Evolutionary conservation across 2,329 filamentous ascomycete species (phyloP).

Genomic region (Didymella sp.): DNA sequence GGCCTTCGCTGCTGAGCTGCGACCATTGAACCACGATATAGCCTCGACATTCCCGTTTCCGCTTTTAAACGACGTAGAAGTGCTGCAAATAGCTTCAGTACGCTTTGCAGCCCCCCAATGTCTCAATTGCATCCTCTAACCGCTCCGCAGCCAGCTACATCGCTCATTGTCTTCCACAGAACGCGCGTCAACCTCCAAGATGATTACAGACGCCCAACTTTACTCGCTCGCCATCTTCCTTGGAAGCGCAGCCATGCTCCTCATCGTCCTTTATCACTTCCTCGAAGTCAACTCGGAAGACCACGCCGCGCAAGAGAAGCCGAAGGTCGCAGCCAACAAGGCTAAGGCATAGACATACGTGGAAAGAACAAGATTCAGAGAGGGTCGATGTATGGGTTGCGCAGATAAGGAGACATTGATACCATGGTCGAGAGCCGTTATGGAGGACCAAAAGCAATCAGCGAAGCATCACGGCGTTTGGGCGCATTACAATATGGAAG

Average conservation of each 20-base stretch:
- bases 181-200: conserved; percentile 59
- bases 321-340: conserved; percentile 38
- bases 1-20: conserved; percentile 28
- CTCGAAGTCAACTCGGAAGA: conserved; percentile 89
- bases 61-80: background rate
- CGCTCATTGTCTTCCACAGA: conserved; percentile 26
- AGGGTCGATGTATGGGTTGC: background rate
- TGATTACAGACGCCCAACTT: conserved; percentile 94
- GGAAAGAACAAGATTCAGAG: background rate
- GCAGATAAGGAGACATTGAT: conserved; percentile 14
- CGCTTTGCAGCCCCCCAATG: background rate
- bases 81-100: conserved; percentile 1
- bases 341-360: conserved; percentile 28
- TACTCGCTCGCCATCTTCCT: conserved; percentile 94
- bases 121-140: conserved; percentile 22
- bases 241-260: conserved; percentile 84
- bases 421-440: conserved; percentile 12
- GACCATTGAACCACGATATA: conserved; percentile 10
- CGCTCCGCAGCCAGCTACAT: conserved; percentile 24
- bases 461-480: conserved; percentile 20
- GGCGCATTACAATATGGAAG: conserved; percentile 8
- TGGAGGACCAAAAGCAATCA: conserved; percentile 8
- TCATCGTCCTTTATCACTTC: conserved; percentile 96
- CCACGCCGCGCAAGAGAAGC: conserved; percentile 39
- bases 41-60: conserved; percentile 15